phyloP scores from a whole-genome alignment of 148 eudicot species.

The Rhododendron simsii region DNA sequence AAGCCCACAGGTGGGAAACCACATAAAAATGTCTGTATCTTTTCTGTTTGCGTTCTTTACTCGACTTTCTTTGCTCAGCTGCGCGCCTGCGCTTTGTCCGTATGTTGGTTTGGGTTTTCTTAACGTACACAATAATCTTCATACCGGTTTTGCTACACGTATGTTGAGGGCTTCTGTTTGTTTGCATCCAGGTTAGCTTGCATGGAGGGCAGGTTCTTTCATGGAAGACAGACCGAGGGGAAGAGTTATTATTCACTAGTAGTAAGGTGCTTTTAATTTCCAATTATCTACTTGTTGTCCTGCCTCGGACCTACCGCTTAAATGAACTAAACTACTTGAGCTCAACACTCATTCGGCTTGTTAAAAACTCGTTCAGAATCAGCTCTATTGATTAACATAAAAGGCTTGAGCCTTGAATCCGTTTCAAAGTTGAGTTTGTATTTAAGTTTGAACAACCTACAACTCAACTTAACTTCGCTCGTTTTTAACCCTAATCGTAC shows the following conservation, averaged over 20 bases:
- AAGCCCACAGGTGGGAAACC: not conserved
- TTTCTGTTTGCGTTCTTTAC: not conserved
- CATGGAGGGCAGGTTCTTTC: constrained; percentile 94
- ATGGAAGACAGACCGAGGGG: constrained; percentile 81
- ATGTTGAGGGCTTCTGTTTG: constrained; percentile 11
- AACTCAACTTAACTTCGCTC: not conserved
- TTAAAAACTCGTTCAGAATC: not conserved
- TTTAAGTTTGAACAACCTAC: not conserved
- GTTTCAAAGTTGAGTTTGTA: not conserved
- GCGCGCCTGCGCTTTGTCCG: not conserved
- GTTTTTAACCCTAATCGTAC: not conserved
- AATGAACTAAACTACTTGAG: not conserved
- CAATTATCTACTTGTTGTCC: not conserved
- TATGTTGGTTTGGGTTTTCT: not conserved
- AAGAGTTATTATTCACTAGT: constrained; percentile 78
- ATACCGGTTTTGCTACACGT: not conserved
- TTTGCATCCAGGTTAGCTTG: constrained; percentile 61
- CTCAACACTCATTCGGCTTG: not conserved
- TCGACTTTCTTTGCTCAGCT: not conserved
- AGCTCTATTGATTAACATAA: not conserved
- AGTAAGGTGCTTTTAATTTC: constrained; percentile 51
- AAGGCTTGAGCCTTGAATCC: too few relatives aligned
- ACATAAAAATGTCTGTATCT: not conserved
- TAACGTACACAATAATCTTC: not conserved
- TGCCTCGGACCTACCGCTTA: not conserved